A percentile compares a stretch with the other conserved stretches of the same genome.
Evolutionary conservation across 441 rosid genomes (phyloP).

Genomic region (Euphorbia schlechtendalii): DNA sequence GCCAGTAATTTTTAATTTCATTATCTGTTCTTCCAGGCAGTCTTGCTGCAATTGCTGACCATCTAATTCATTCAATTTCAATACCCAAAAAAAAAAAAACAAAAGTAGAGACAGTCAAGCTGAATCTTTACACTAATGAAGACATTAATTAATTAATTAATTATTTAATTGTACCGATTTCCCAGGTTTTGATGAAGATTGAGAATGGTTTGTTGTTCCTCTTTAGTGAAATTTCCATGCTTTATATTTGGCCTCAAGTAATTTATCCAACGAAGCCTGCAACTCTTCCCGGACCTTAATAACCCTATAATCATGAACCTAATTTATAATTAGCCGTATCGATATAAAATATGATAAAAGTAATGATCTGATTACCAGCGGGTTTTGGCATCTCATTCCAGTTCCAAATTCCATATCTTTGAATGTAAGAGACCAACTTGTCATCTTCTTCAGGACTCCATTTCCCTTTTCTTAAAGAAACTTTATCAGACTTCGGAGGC

Average conservation of each 20-base stretch:
- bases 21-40: constrained; percentile 18
- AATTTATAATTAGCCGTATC: background rate
- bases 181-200: constrained; percentile 88
- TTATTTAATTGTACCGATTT: constrained; percentile 20
- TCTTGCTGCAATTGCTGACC: constrained; percentile 20
- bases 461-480: constrained; percentile 8
- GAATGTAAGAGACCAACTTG: constrained; percentile 5
- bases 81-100: no score
- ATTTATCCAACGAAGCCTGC: constrained; percentile 86
- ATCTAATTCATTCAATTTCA: background rate
- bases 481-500: constrained; percentile 5
- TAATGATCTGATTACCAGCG: constrained; percentile 10
- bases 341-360: background rate
- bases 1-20: constrained; percentile 17
- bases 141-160: background rate
- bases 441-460: constrained; percentile 15
- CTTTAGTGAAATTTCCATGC: constrained; percentile 74
- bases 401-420: constrained; percentile 9
- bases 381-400: constrained; percentile 21
- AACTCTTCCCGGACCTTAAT: constrained; percentile 82
- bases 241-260: constrained; percentile 81
- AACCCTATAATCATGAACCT: constrained; percentile 20
- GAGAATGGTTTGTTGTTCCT: constrained; percentile 79
- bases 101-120: background rate
- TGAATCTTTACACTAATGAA: background rate